phyloP scores from a whole-genome alignment of 306 rosid genomes.

The Prunus campanulata region DNA sequence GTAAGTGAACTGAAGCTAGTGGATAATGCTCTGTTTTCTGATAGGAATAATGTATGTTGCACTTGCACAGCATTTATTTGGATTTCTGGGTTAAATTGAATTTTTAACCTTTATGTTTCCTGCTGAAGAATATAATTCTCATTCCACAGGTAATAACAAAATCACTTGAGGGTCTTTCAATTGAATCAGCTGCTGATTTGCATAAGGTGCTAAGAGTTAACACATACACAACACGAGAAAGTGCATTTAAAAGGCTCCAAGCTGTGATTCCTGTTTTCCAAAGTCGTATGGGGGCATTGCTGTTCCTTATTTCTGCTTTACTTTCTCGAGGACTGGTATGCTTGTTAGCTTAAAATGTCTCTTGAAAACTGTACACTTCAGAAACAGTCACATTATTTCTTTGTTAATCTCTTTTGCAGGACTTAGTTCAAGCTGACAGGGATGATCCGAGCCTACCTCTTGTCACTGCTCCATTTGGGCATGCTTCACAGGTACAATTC shows the following conservation, averaged over 20 bases:
- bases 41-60: constrained; percentile 2
- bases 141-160: constrained; percentile 51
- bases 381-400: neutral
- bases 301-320: constrained; percentile 87
- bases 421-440: constrained; percentile 84
- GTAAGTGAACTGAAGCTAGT: constrained; percentile 38
- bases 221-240: constrained; percentile 53
- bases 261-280: constrained; percentile 68
- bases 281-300: constrained; percentile 98
- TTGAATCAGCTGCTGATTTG: constrained; percentile 76
- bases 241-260: constrained; percentile 69
- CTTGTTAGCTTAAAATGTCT: constrained; percentile 33
- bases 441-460: constrained; percentile 96
- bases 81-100: constrained; percentile 22
- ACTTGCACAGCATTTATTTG: constrained; percentile 15
- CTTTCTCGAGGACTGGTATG: constrained; percentile 95
- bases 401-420: constrained; percentile 39
- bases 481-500: constrained; percentile 85
- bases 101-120: constrained; percentile 13
- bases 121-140: constrained; percentile 22
- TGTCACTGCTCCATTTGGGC: constrained; percentile 99
- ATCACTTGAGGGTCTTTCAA: constrained; percentile 73
- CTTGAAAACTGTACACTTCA: neutral
- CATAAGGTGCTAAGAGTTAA: constrained; percentile 73
- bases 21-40: neutral